Base-by-base conservation (phyloP, 805 yeast species). In the Blastobotrys chiropterorum region DNA sequence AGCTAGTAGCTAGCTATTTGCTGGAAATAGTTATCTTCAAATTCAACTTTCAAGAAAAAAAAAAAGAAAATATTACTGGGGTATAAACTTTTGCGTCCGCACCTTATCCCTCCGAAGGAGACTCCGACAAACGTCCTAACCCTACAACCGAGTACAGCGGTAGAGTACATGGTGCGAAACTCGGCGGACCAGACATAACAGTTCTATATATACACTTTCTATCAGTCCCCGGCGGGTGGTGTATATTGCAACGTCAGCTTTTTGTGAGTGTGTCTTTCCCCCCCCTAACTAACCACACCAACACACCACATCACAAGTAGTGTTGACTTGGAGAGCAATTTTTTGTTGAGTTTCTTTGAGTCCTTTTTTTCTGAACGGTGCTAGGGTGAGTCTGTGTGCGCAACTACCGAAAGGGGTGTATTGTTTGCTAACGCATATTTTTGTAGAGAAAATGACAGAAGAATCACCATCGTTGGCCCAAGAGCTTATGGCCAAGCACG, bases 401-500 rank as follows among this genome's bases (percentile, higher is more conserved):
- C n/a, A n/a, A n/a, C n/a, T n/a, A n/a, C n/a, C n/a, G n/a, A n/a
- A n/a, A n/a, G n/a, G n/a, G n/a, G n/a, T n/a, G n/a, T n/a, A n/a
- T n/a, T n/a, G n/a, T n/a, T n/a, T n/a, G n/a, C n/a, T n/a, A n/a
- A n/a, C n/a, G n/a, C n/a, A n/a, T n/a, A n/a, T n/a, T n/a, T n/a
- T n/a, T n/a, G 34, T 26, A 26, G 34, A 26, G 34, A 26, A 26
- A 26, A 44, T 44, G 47, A 14, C 47, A 14, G 47, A 44, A 19
- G 46, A 44, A 17, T 26, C 34, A 26, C 8, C 34, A 26, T 40
- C 43, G 14, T 45, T 58, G 39, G 60, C 61, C 11, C 53, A 56
- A 34, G 40, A 34, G 14, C 56, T 58, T 31, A 55, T 56, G 61
- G 61, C 59, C n/a, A 53, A 56, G 50, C 61, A 58, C 38, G 57